Conservation (phyloP, 1,284 basidiomycete species). For the Boletus smithii region DNA sequence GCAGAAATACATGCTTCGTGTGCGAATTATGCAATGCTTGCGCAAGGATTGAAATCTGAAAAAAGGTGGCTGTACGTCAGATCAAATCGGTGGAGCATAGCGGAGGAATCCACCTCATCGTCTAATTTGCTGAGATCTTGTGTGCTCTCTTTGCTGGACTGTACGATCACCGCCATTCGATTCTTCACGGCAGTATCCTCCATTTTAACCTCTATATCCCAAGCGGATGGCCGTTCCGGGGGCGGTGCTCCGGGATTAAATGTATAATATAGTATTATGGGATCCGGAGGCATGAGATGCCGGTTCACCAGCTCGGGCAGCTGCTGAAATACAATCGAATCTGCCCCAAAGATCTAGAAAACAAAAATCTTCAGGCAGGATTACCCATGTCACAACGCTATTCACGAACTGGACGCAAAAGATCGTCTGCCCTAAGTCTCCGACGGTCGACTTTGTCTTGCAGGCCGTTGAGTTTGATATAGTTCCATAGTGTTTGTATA, state of each 20-base stretch:
- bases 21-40: slow-evolving; percentile 85
- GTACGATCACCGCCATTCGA: slow-evolving; percentile 76
- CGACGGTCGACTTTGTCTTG: slow-evolving; percentile 90
- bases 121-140: slow-evolving; percentile 76
- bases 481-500: slow-evolving; percentile 87
- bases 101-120: slow-evolving; percentile 64
- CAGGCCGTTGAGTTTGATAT: slow-evolving; percentile 83
- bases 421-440: slow-evolving; percentile 74
- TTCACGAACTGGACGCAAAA: slow-evolving; percentile 56
- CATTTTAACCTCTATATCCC: slow-evolving; percentile 87
- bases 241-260: slow-evolving; percentile 57
- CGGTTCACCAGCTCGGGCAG: slow-evolving; percentile 86
- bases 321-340: slow-evolving; percentile 72
- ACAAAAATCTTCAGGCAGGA: background rate
- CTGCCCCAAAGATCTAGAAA: slow-evolving; percentile 61
- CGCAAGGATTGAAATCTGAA: slow-evolving; percentile 70
- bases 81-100: slow-evolving; percentile 14
- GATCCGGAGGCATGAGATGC: slow-evolving; percentile 75
- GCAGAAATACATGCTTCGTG: slow-evolving; percentile 83
- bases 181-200: slow-evolving; percentile 78
- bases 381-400: background rate
- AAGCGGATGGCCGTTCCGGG: slow-evolving; percentile 66
- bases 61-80: slow-evolving; percentile 5
- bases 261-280: slow-evolving; percentile 81
- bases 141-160: slow-evolving; percentile 65